phyloP scores from a whole-genome alignment of 192 early-diverging fungal species.

The Kickxella alabastrina region DNA sequence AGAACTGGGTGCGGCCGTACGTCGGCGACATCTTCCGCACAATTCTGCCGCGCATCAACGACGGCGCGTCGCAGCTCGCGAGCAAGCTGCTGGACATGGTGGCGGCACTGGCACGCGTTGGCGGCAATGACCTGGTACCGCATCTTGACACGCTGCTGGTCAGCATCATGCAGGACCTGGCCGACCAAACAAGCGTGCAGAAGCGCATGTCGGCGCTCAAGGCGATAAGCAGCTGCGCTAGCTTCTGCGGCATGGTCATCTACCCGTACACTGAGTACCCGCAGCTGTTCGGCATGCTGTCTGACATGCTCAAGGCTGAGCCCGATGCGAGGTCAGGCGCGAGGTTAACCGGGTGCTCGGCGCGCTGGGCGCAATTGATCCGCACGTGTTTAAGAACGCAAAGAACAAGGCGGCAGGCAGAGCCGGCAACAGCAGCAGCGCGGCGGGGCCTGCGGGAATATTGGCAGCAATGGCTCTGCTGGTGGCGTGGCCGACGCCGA shows the following conservation, averaged over 20 bases:
- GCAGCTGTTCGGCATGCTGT: constrained; percentile 69
- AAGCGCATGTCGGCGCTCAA: constrained; percentile 87
- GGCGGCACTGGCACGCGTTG: constrained; percentile 74
- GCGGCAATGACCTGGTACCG: constrained; percentile 78
- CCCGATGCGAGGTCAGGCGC: constrained; percentile 66
- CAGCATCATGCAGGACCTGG: constrained; percentile 83
- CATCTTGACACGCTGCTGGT: constrained; percentile 79
- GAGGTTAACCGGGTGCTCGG: constrained; percentile 91
- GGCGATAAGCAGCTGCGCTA: constrained; percentile 80
- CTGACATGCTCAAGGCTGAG: constrained; percentile 82
- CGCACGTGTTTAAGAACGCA: constrained; percentile 54
- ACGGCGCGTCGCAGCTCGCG: constrained; percentile 68
- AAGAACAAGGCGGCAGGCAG: not conserved
- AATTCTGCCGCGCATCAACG: constrained; percentile 78
- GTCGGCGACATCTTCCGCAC: constrained; percentile 84
- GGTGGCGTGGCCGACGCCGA: not conserved
- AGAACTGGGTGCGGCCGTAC: constrained; percentile 87
- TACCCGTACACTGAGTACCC: constrained; percentile 89
- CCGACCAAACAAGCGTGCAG: constrained; percentile 76
- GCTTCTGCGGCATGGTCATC: constrained; percentile 87
- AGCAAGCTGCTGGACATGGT: constrained; percentile 56
- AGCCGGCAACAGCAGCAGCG: not conserved
- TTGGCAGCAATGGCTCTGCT: not conserved
- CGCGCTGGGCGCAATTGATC: constrained; percentile 92
- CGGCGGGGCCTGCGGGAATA: not conserved